Percentiles rank a stretch among this genome's conserved stretches.
Evolutionary conservation across 169 alveolate genomes (phyloP).

Genomic region (Cryptosporidium parvum): DNA sequence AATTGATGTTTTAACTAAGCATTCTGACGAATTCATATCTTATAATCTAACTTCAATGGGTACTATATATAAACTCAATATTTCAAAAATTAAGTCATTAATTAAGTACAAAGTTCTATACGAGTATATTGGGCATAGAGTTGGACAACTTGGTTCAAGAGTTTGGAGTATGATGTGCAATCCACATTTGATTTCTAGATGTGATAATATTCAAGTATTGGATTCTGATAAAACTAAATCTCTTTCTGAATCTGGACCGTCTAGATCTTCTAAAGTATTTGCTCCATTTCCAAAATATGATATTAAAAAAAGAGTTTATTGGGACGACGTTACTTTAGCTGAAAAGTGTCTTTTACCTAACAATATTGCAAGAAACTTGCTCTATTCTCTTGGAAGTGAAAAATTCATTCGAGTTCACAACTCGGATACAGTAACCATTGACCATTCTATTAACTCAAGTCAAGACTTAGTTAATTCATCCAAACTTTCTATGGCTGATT

Average conservation of each 20-base stretch:
- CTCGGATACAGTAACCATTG: constrained; percentile 66
- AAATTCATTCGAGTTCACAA: constrained; percentile 61
- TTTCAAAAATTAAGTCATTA: constrained; percentile 27
- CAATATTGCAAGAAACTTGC: constrained; percentile 47
- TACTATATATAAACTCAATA: constrained; percentile 18
- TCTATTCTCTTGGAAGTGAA: constrained; percentile 58
- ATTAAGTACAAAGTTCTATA: constrained; percentile 38
- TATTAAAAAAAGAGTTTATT: constrained; percentile 52
- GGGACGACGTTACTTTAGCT: constrained; percentile 69
- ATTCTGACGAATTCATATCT: constrained; percentile 55
- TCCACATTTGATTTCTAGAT: constrained; percentile 14
- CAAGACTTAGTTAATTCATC: neutral
- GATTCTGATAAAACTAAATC: neutral
- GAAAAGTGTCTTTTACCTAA: constrained; percentile 63
- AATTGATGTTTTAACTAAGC: constrained; percentile 49
- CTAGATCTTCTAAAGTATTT: neutral
- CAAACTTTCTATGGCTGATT: neutral
- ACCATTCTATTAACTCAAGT: neutral
- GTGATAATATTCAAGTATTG: constrained; percentile 40
- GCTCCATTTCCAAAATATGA: constrained; percentile 10
- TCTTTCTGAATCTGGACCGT: neutral
- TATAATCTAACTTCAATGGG: constrained; percentile 35
- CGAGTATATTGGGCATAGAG: constrained; percentile 48
- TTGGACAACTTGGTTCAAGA: constrained; percentile 58
- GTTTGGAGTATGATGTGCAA: constrained; percentile 77